Evolutionary conservation across 2,329 filamentous ascomycete genomes (phyloP), one percentile per base, ranked within the genome.

Genomic region (Meredithiella fracta): DNA sequence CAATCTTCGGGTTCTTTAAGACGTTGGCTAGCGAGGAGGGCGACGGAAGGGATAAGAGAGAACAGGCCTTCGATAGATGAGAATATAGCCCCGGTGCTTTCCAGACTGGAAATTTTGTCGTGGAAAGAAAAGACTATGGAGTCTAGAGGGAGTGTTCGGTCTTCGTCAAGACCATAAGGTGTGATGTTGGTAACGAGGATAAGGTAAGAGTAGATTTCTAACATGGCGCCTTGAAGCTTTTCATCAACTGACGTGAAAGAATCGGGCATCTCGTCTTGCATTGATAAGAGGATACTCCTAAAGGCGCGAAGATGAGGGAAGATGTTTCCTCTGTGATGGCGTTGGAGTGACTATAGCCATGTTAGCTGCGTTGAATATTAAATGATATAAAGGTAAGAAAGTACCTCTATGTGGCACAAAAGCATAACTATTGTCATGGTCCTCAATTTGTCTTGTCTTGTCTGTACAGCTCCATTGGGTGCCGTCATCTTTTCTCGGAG

Each of bases 161-260:
- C 50, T 49, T 58, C 53, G 15, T 58, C 57, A 15, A 58, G 53
- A 14, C 57, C 57, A 26, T 58, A 58, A 8, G 57, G 57, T 26
- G 57, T 58, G 9, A 58, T 58, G 53, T 58, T 55, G 40, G 57
- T 53, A 15, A 58, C 57, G 11, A 58, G 42, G 49, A 58, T 54
- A 15, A 58, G 57, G 44, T 58, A 58, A 8, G 57, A 58, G 22
- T 58, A 58, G 38, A 58, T 58, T n/a, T 58, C 57, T 22, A 58
- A 49, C 57, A 58, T 58, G 11, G 57, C 50, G 23, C 57, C 57
- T 34, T 58, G 57, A 4, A 58, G 53, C 31, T 58, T 58, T 38
- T 58, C 57, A 7, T 58, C 57, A 8, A 58, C 47, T 1, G 57
- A 58, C 17, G 53, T 51, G 20, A 58, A 58, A 22, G 57, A 55